These are phyloP conservation scores for Annulohypoxylon moriforme DNA, from an alignment of 495 filamentous ascomycete species.

Conservation along the genomic window DNA sequence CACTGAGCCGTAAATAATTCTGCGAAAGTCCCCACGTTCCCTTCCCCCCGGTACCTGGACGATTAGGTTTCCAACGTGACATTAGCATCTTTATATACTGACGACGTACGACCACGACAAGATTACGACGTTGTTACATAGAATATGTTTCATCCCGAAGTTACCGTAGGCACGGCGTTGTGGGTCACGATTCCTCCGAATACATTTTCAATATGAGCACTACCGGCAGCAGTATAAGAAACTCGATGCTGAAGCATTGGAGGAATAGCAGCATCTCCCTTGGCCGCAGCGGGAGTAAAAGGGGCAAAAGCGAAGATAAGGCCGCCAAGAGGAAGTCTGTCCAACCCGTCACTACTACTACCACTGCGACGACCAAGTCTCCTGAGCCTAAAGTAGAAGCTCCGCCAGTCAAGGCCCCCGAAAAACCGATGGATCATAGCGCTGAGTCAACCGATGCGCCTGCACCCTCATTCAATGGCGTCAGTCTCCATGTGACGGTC, in stretches of 20 bases:
- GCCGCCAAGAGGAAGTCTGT: constrained; percentile 20
- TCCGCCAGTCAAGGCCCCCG: background rate
- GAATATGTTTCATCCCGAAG: constrained; percentile 12
- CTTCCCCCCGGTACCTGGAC: constrained; percentile 4
- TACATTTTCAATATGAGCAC: constrained; percentile 26
- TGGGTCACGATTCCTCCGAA: constrained; percentile 1
- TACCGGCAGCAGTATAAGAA: constrained; percentile 19
- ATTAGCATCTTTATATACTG: constrained; percentile 9
- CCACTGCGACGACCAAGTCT: background rate
- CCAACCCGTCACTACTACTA: constrained; percentile 11
- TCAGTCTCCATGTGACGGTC: constrained; percentile 57
- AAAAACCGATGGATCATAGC: constrained; percentile 6
- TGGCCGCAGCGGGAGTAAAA: constrained; percentile 30
- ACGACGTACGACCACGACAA: background rate
- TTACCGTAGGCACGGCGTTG: background rate
- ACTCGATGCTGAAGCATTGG: constrained; percentile 36
- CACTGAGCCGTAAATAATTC: background rate
- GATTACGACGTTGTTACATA: background rate
- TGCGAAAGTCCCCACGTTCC: constrained; percentile 1
- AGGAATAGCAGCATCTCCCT: constrained; percentile 33
- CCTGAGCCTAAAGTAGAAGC: constrained; percentile 8
- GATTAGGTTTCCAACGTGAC: constrained; percentile 5
- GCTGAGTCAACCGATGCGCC: background rate
- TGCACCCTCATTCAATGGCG: constrained; percentile 15
- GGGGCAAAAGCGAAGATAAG: constrained; percentile 11